A percentile compares a stretch with the other conserved stretches of the same genome.
phyloP scores from a whole-genome alignment of 345 rosid genomes.

The Excoecaria agallocha region DNA sequence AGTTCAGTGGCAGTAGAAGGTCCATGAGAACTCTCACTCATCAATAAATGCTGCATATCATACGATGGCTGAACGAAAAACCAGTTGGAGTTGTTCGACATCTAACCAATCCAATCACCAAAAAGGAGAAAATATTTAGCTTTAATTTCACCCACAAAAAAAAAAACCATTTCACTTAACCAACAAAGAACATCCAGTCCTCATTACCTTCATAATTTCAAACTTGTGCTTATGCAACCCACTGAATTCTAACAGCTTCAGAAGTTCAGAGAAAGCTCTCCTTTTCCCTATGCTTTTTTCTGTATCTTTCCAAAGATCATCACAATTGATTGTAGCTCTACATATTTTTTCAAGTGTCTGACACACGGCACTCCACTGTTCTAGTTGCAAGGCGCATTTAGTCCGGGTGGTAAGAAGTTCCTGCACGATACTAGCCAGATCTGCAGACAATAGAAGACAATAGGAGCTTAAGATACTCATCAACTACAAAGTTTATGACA shows the following conservation, averaged over 20 bases:
- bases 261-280: slow-evolving; percentile 65
- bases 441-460: slow-evolving; percentile 39
- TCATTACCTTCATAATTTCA: slow-evolving; percentile 57
- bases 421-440: slow-evolving; percentile 17
- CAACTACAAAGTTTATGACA: neutral
- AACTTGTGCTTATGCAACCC: slow-evolving; percentile 80
- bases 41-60: slow-evolving; percentile 60
- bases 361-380: slow-evolving; percentile 55
- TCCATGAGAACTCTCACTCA: slow-evolving; percentile 24
- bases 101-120: slow-evolving; percentile 35
- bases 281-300: slow-evolving; percentile 56
- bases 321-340: slow-evolving; percentile 44
- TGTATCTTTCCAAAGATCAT: slow-evolving; percentile 63
- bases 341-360: slow-evolving; percentile 49
- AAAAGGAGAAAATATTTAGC: neutral
- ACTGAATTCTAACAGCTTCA: slow-evolving; percentile 63
- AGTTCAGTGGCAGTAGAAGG: slow-evolving; percentile 30
- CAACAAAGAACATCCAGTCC: slow-evolving; percentile 13
- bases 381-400: slow-evolving; percentile 34
- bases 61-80: slow-evolving; percentile 70
- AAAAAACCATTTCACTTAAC: neutral
- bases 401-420: slow-evolving; percentile 25
- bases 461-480: neutral
- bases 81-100: slow-evolving; percentile 50
- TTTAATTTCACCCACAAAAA: neutral